These are phyloP conservation scores for Cercospora sp. DNA, from an alignment of 2,329 filamentous ascomycete genomes.

Conservation along the genomic window DNA sequence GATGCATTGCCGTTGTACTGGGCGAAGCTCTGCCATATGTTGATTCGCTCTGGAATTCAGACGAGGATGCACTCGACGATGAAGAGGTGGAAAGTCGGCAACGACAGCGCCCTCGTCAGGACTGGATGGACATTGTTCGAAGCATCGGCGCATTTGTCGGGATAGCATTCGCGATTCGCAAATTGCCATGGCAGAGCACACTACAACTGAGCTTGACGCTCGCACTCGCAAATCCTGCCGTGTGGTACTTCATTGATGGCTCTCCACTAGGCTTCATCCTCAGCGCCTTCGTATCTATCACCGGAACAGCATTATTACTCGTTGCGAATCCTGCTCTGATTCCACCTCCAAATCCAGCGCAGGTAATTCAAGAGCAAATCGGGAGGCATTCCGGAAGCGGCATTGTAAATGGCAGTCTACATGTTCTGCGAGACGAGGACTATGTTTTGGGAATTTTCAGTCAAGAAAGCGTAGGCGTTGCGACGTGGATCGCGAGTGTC, in stretches of 20 bases:
- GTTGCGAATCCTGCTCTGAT: slow-evolving; percentile 76
- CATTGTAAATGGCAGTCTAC: slow-evolving; percentile 28
- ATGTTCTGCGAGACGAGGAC: slow-evolving; percentile 24
- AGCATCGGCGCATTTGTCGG: slow-evolving; percentile 71
- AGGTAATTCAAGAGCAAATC: slow-evolving; percentile 34
- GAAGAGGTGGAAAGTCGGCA: slow-evolving; percentile 26
- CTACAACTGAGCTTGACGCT: slow-evolving; percentile 90
- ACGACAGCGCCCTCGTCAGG: slow-evolving; percentile 26
- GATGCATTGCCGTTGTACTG: slow-evolving; percentile 71
- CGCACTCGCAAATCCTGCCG: slow-evolving; percentile 83
- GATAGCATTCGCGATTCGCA: slow-evolving; percentile 79
- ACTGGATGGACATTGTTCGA: slow-evolving; percentile 71
- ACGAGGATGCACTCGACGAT: slow-evolving; percentile 43
- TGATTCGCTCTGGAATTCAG: slow-evolving; percentile 69
- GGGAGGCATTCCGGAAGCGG: slow-evolving; percentile 15
- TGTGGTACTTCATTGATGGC: slow-evolving; percentile 96
- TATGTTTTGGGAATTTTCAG: slow-evolving; percentile 53
- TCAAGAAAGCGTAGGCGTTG: slow-evolving; percentile 67
- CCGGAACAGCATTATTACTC: slow-evolving; percentile 73
- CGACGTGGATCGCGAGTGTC: slow-evolving; percentile 89
- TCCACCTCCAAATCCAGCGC: slow-evolving; percentile 60
- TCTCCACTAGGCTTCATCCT: slow-evolving; percentile 81
- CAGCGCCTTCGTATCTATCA: slow-evolving; percentile 69
- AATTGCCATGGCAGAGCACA: slow-evolving; percentile 89
- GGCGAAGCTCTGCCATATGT: slow-evolving; percentile 83